Conservation (phyloP, 108 stramenopile species). For the Nitzschia putrida region DNA sequence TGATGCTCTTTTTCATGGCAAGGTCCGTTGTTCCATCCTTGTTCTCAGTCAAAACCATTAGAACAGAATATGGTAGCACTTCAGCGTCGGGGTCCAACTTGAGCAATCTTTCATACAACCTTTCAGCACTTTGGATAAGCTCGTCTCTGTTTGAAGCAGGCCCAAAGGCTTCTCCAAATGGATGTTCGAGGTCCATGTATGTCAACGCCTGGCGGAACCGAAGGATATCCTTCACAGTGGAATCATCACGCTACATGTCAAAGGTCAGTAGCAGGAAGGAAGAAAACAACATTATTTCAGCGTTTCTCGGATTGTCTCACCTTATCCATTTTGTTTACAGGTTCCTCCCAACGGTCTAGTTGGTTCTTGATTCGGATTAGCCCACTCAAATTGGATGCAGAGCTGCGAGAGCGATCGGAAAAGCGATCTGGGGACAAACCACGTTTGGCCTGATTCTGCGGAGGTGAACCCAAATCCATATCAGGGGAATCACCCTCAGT, state of each 20-base stretch:
- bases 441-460: neutral
- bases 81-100: constrained; percentile 24
- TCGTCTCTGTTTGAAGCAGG: constrained; percentile 59
- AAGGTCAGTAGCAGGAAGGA: no score
- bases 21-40: constrained; percentile 48
- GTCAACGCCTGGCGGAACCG: constrained; percentile 68
- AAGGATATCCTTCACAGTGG: constrained; percentile 61
- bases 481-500: neutral
- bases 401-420: neutral
- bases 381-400: constrained; percentile 12
- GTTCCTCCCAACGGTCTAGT: constrained; percentile 78
- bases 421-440: neutral
- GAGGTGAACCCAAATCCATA: neutral
- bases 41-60: constrained; percentile 42
- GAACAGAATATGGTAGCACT: constrained; percentile 46
- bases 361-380: constrained; percentile 41
- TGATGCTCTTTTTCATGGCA: constrained; percentile 49
- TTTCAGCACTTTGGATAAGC: constrained; percentile 63
- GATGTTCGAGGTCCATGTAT: constrained; percentile 70
- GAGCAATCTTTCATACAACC: constrained; percentile 56
- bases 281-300: neutral
- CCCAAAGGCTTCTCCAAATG: constrained; percentile 74
- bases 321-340: constrained; percentile 60
- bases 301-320: constrained; percentile 16
- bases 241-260: constrained; percentile 11